Conservation (phyloP, 352 stramenopile genomes). For the Globisporangium barbulae region DNA sequence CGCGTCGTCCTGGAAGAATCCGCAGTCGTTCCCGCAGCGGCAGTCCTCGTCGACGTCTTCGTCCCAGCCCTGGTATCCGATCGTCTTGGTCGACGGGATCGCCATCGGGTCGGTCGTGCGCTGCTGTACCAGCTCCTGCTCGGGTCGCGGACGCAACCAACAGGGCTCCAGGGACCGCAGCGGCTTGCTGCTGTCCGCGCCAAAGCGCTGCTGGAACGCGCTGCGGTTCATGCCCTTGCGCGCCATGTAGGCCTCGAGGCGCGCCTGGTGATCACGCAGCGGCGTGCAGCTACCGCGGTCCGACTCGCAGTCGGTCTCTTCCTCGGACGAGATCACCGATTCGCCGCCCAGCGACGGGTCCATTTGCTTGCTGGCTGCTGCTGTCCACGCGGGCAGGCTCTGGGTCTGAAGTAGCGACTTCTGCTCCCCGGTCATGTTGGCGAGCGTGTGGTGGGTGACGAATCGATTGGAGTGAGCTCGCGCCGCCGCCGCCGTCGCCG, state of each 20-base stretch:
- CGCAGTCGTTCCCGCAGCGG: conserved; percentile 42
- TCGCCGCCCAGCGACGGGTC: conserved; percentile 24
- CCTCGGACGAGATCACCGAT: conserved; percentile 41
- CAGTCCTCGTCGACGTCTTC: conserved; percentile 30
- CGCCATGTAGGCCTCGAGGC: conserved; percentile 44
- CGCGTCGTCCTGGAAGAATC: conserved; percentile 26
- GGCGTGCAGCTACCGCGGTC: conserved; percentile 46
- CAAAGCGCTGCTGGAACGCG: conserved; percentile 20
- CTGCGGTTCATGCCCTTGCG: conserved; percentile 25
- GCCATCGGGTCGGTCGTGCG: conserved; percentile 28
- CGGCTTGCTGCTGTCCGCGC: background rate
- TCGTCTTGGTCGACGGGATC: conserved; percentile 26
- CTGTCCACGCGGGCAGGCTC: conserved; percentile 30
- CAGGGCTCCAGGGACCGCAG: conserved; percentile 2
- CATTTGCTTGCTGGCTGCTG: background rate
- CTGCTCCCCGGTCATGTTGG: background rate
- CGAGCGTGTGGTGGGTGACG: background rate
- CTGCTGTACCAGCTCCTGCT: background rate
- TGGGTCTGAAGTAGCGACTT: conserved; percentile 31
- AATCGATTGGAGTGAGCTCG: background rate
- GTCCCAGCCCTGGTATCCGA: conserved; percentile 23
- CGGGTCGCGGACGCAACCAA: background rate
- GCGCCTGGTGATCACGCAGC: conserved; percentile 41
- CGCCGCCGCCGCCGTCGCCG: too few species aligned
- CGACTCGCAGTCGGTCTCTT: conserved; percentile 71